Evolutionary conservation across 176 grass and related monocot genomes (phyloP).

Genomic region (Aegilops sharonensis): DNA sequence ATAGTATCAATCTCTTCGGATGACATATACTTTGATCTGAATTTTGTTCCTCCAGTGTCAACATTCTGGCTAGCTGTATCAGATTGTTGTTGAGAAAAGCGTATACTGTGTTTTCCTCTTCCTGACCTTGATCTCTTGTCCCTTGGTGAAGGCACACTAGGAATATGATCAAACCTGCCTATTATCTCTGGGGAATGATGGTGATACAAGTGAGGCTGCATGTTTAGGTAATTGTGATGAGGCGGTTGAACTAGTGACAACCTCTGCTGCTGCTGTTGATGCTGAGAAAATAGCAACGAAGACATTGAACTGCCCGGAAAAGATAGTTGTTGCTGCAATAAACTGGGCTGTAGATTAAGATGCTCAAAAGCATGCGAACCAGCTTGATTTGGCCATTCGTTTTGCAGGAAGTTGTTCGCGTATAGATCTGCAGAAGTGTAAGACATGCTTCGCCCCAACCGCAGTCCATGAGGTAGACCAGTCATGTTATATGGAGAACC

Average conservation of each 20-base stretch:
- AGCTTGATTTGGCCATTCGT: constrained; percentile 50
- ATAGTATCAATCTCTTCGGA: constrained; percentile 91
- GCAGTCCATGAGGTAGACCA: constrained; percentile 60
- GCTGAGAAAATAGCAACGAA: constrained; percentile 46
- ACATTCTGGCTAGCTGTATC: constrained; percentile 50
- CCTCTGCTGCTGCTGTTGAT: constrained; percentile 50
- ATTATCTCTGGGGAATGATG: constrained; percentile 43
- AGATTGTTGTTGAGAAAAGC: constrained; percentile 52
- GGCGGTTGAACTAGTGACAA: constrained; percentile 39
- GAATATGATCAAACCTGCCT: constrained; percentile 43
- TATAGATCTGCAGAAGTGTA: constrained; percentile 46
- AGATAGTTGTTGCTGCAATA: constrained; percentile 56
- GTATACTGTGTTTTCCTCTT: constrained; percentile 63
- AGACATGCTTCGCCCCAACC: constrained; percentile 63
- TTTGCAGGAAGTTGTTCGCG: constrained; percentile 25
- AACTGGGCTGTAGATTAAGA: constrained; percentile 44
- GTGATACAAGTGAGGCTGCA: constrained; percentile 45
- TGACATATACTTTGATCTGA: constrained; percentile 95
- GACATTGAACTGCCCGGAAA: constrained; percentile 53
- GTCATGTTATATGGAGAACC: constrained; percentile 55
- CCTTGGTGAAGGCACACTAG: constrained; percentile 55
- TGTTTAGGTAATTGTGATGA: constrained; percentile 46
- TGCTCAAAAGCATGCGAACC: constrained; percentile 42
- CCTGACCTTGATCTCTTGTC: constrained; percentile 68
- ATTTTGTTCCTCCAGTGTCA: constrained; percentile 59